Evolutionary conservation across 768 basidiomycete species (phyloP), one percentile per base, ranked within the genome.

Genomic region (Russula ochroleuca): DNA sequence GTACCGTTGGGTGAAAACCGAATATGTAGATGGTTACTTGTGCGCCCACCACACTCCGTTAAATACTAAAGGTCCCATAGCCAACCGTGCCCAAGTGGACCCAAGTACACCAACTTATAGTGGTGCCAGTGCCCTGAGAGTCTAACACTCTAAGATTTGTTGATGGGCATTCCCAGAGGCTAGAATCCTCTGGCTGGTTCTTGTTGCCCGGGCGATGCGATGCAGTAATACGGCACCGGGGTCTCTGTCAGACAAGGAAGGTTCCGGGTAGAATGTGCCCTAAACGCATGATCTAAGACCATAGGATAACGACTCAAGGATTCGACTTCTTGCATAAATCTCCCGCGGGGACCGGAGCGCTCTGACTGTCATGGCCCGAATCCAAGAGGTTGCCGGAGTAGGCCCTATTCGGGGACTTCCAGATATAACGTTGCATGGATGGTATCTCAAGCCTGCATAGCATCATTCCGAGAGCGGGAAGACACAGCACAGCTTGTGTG

Each of bases 91-190:
- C 55, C 47, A 50, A 9, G 33, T 14, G 43, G 28, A 19, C 37
- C 63, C 63, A 49, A 64, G 45, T 59, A 64, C 45, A 64, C 48
- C 64, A 65, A 14, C 40, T 56, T 7, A 23, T 49, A n/a, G 54
- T 37, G 21, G 41, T 50, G 49, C 40, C 59, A 48, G 52, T 35
- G 40, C 19, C 64, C 28, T 7, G 33, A 43, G 19, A 51, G 38
- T 4, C 59, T 14, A 17, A 37, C 38, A 49, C 1, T 28, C 53
- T 41, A 23, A 53, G 31, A 60, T 17, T 41, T 31, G 21, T 19
- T 51, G 57, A 17, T 35, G 8, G 9, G 7, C n/a, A 17, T 19
- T 41, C 13, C 57, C 28, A 25, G 28, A 14, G 45, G 2, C 51
- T 35, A 21, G 52, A 38, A 41, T 11, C 23, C n/a, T 15, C 17